Percentiles rank a stretch among this genome's conserved stretches.
These are phyloP conservation scores for Dentipellis fragilis DNA, from an alignment of 768 basidiomycete genomes.

Conservation along the genomic window DNA sequence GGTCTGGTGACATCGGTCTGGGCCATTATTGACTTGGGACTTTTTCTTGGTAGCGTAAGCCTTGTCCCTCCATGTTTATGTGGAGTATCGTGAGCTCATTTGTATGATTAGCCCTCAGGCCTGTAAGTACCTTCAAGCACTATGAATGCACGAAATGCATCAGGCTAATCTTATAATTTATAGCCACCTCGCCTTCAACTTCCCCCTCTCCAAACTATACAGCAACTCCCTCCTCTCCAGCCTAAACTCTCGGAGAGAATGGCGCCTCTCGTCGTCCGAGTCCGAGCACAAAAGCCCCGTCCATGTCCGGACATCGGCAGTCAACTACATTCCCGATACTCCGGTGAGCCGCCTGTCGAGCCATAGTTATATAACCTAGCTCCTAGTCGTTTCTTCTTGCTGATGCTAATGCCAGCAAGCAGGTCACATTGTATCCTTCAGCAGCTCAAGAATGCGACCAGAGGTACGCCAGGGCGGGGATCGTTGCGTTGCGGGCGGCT, in stretches of 20 bases:
- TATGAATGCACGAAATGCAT: no score
- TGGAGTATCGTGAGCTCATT: no score
- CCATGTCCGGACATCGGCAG: not conserved
- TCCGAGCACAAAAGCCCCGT: not conserved
- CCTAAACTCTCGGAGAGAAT: not conserved
- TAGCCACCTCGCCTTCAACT: not conserved
- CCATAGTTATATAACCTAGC: not conserved
- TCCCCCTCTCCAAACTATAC: constrained; percentile 1
- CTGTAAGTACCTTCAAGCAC: not conserved
- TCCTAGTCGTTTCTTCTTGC: not conserved
- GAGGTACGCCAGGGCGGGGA: not conserved
- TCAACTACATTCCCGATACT: not conserved
- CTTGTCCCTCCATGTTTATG: not conserved
- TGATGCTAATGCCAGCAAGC: not conserved
- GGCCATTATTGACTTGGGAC: constrained; percentile 15
- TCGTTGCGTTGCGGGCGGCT: not conserved
- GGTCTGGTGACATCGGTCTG: constrained; percentile 18
- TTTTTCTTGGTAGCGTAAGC: constrained; percentile 16
- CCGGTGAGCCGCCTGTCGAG: not conserved
- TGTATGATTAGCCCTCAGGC: not conserved
- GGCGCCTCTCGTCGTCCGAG: not conserved
- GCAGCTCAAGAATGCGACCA: not conserved
- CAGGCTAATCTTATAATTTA: not conserved
- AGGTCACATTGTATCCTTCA: not conserved
- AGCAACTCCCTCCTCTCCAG: constrained; percentile 3